Evolutionary conservation across 495 filamentous ascomycete species (phyloP).

Genomic region (Neurospora tetraspora): DNA sequence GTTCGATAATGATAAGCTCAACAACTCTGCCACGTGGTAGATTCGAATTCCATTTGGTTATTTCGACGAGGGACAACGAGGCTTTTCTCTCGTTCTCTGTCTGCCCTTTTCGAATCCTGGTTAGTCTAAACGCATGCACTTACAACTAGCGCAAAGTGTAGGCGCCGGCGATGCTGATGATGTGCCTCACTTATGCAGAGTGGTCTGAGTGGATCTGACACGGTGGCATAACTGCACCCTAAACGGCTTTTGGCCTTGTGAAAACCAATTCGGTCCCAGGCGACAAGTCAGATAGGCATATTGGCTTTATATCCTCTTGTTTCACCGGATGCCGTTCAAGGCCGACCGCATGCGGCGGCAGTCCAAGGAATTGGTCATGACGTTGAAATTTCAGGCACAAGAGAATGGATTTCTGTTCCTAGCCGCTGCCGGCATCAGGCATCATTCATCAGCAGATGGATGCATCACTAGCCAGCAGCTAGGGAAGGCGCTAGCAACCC

Average conservation of each 20-base stretch:
- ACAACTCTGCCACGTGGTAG: neutral
- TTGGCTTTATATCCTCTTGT: neutral
- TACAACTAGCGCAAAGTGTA: neutral
- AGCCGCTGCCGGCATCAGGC: neutral
- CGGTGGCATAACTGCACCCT: neutral
- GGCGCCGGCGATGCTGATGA: neutral
- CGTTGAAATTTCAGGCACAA: neutral
- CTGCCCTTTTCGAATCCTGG: neutral
- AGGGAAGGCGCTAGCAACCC: neutral
- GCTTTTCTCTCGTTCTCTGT: neutral
- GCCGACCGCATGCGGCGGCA: neutral
- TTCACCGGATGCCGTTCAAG: neutral
- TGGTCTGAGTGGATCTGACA: neutral
- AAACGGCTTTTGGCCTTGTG: neutral
- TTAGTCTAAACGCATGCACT: neutral
- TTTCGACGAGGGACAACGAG: neutral
- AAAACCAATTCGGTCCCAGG: neutral
- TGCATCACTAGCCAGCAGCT: neutral
- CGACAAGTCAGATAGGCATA: neutral
- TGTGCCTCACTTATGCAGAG: neutral
- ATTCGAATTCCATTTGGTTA: neutral
- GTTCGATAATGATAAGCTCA: neutral
- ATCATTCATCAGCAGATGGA: neutral
- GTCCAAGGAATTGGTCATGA: neutral
- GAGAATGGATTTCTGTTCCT: neutral